A percentile compares a stretch with the other conserved stretches of the same genome.
Evolutionary conservation across 768 basidiomycete genomes (phyloP).

Genomic region (Suillus subalutaceus): DNA sequence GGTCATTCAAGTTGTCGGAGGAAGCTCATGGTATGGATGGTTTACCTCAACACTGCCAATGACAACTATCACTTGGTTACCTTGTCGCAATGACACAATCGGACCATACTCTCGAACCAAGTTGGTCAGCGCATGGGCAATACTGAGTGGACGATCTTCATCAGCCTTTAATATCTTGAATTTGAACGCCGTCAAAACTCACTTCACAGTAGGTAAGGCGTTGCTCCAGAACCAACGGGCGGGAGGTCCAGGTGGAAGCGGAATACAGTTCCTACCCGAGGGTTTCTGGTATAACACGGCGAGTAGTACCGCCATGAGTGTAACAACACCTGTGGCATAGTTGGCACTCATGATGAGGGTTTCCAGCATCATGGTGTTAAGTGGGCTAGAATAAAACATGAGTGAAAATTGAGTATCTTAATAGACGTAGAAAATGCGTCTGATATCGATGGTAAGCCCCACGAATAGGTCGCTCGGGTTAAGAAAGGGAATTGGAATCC

Average conservation of each 20-base stretch:
- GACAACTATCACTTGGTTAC: slow-evolving; percentile 27
- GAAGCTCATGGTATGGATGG: slow-evolving; percentile 16
- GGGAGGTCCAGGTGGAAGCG: neutral
- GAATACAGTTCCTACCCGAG: neutral
- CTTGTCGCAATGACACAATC: slow-evolving; percentile 53
- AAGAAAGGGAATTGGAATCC: too few relatives aligned
- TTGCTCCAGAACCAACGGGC: neutral
- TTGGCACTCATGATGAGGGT: slow-evolving; percentile 31
- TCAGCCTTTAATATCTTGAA: neutral
- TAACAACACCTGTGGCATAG: slow-evolving; percentile 47
- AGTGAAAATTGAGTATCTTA: slow-evolving; percentile 15
- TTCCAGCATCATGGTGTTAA: slow-evolving; percentile 23
- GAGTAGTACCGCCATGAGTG: slow-evolving; percentile 30
- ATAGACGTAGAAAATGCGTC: too few relatives aligned
- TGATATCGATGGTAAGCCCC: too few relatives aligned
- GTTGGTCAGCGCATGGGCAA: slow-evolving; percentile 39
- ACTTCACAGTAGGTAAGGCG: neutral
- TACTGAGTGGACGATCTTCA: slow-evolving; percentile 7
- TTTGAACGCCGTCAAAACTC: neutral
- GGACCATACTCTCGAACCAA: slow-evolving; percentile 61
- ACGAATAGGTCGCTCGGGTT: too few relatives aligned
- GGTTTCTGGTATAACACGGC: neutral
- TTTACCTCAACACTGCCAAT: slow-evolving; percentile 25
- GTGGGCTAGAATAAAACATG: slow-evolving; percentile 38
- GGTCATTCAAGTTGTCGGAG: slow-evolving; percentile 9